Conservation (phyloP, 257 asterid species). For the Solanum pennellii region DNA sequence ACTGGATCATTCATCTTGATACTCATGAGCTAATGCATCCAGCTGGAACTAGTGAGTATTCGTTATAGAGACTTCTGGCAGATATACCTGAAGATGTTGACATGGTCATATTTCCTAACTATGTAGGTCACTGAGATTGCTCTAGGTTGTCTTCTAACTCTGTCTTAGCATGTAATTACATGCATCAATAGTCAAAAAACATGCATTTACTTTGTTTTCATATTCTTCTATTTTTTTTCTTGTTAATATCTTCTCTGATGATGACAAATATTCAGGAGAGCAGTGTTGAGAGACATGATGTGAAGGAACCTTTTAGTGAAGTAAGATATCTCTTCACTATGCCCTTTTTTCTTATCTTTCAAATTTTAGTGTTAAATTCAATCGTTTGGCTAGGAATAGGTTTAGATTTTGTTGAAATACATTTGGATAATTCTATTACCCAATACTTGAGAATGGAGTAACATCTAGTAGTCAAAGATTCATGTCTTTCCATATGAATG, state of each 20-base stretch:
- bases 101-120: slow-evolving; percentile 24
- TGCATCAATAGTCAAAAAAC: background rate
- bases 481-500: background rate
- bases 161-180: background rate
- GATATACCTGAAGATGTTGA: slow-evolving; percentile 31
- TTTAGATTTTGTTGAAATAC: no score
- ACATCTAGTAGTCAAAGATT: background rate
- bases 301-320: slow-evolving; percentile 42
- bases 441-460: background rate
- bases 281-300: slow-evolving; percentile 31
- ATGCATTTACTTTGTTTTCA: background rate
- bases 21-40: slow-evolving; percentile 44
- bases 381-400: background rate
- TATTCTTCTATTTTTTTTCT: background rate
- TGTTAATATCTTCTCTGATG: background rate
- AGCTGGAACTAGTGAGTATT: slow-evolving; percentile 25
- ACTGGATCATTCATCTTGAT: slow-evolving; percentile 48
- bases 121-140: slow-evolving; percentile 18
- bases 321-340: slow-evolving; percentile 5
- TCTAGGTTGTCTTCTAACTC: background rate
- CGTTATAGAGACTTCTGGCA: slow-evolving; percentile 20
- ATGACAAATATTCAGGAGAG: slow-evolving; percentile 28
- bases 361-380: background rate
- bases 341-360: background rate
- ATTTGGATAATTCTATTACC: background rate